Evolutionary conservation across 495 filamentous ascomycete genomes (phyloP), one percentile per base, ranked within the genome.

Genomic region (Niebla homalea): DNA sequence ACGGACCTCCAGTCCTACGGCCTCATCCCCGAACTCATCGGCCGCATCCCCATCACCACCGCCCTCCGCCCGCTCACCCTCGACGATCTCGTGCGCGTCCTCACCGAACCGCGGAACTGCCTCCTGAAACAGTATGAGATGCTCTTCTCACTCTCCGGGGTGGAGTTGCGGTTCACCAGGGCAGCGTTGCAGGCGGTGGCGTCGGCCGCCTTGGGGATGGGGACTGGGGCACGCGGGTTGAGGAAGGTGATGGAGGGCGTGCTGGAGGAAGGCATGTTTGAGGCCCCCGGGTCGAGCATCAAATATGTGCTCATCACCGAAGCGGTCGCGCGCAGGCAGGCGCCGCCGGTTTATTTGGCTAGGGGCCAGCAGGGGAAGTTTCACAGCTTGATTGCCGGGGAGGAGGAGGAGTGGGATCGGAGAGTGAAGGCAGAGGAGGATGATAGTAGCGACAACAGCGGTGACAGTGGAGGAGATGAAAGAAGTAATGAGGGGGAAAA

Each of bases 11-110:
- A 96, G 65, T 79, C 74, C 36, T 98, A 85, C 62, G 93, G 93
- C 29, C 84, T 98, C 49, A 96, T 98, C 51, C 92, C 92, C 8
- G 92, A 98, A 66, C 75, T 97, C n/a, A 72, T 85, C 45, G 93
- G 92, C 26, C 81, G 92, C 18, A 81, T 98, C 51, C 90, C 92
- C 16, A 83, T 94, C 50, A 80, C 84, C 49, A 86, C 87, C 38
- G 85, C 92, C 0, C 75, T 98, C 0, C 80, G 85, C 4, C 76
- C 92, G 0, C 72, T 98, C 7, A 81, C 81, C n/a, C 78, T 83
- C 45, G 70, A 80, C 14, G 77, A 89, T 42, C 78, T 98, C 11
- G 78, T 87, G 18, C 76, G 87, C 48, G 92, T 97, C 50, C 77
- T 97, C 23, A 96, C 85, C 7, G 90, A 96, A 62, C 92, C 92